phyloP scores from a whole-genome alignment of 2,329 filamentous ascomycete species.

The Talaromyces sp. region DNA sequence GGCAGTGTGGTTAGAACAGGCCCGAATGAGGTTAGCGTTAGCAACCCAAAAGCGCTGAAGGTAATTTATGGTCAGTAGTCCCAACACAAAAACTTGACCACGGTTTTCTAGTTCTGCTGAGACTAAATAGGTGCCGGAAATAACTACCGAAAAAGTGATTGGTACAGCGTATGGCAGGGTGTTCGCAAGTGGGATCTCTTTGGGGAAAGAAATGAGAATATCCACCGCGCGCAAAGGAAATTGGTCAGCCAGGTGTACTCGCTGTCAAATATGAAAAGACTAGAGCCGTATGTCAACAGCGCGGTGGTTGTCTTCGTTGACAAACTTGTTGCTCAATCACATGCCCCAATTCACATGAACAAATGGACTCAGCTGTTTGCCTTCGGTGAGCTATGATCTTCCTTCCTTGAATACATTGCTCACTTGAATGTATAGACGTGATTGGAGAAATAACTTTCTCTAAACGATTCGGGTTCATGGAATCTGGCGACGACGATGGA shows the following conservation, averaged over 20 bases:
- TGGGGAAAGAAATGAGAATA: constrained; percentile 28
- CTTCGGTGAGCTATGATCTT: constrained; percentile 1
- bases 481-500: constrained; percentile 26
- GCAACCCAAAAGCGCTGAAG: background rate
- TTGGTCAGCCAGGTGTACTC: constrained; percentile 30
- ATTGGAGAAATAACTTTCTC: constrained; percentile 38
- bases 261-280: constrained; percentile 31
- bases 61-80: background rate
- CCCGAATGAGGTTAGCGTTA: background rate
- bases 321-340: constrained; percentile 21
- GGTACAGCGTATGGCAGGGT: constrained; percentile 37
- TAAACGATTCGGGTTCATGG: constrained; percentile 32
- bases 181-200: constrained; percentile 36
- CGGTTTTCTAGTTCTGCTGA: background rate
- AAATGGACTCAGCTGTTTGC: constrained; percentile 7
- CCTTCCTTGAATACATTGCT: constrained; percentile 17
- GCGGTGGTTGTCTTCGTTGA: constrained; percentile 29
- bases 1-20: background rate
- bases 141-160: constrained; percentile 36
- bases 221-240: constrained; percentile 30
- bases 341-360: background rate
- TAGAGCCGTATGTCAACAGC: constrained; percentile 36
- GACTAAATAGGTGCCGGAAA: constrained; percentile 26
- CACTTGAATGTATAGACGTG: constrained; percentile 24
- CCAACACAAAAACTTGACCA: background rate